Conservation (phyloP, 2,329 filamentous ascomycete genomes). For the Pseudocercospora ulei region DNA sequence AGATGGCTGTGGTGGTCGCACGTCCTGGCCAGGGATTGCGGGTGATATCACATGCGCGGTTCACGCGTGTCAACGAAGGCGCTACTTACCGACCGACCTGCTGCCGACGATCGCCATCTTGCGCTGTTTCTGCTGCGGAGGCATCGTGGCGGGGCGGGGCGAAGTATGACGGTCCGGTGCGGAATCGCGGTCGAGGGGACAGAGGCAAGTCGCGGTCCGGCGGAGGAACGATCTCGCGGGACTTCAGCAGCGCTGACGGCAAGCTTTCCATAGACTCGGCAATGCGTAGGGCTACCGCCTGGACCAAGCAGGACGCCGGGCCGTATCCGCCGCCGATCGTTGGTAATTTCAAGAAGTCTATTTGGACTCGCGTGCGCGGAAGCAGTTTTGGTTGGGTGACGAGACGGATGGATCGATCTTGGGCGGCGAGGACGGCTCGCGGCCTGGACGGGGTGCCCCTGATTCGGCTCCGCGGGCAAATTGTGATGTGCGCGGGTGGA, state of each 20-base stretch:
- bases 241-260: slow-evolving; percentile 4
- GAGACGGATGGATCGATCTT: slow-evolving; percentile 2
- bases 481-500: not conserved
- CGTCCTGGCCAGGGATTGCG: slow-evolving; percentile 10
- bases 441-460: slow-evolving; percentile 1
- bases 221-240: slow-evolving; percentile 8
- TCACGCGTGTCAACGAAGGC: not conserved
- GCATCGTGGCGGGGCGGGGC: slow-evolving; percentile 43
- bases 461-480: not conserved
- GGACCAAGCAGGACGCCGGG: slow-evolving; percentile 3
- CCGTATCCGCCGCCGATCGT: slow-evolving; percentile 3
- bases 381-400: slow-evolving; percentile 1
- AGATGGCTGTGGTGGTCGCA: not conserved
- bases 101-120: slow-evolving; percentile 95
- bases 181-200: not conserved
- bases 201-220: not conserved
- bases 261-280: not conserved
- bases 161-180: not conserved
- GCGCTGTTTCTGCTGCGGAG: slow-evolving; percentile 68
- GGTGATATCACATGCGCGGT: slow-evolving; percentile 6
- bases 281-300: slow-evolving; percentile 5
- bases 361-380: slow-evolving; percentile 1
- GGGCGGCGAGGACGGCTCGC: slow-evolving; percentile 3
- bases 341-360: slow-evolving; percentile 6
- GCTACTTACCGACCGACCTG: slow-evolving; percentile 67